Conservation (phyloP, 2,329 filamentous ascomycete species). For the Clonostachys sp. region DNA sequence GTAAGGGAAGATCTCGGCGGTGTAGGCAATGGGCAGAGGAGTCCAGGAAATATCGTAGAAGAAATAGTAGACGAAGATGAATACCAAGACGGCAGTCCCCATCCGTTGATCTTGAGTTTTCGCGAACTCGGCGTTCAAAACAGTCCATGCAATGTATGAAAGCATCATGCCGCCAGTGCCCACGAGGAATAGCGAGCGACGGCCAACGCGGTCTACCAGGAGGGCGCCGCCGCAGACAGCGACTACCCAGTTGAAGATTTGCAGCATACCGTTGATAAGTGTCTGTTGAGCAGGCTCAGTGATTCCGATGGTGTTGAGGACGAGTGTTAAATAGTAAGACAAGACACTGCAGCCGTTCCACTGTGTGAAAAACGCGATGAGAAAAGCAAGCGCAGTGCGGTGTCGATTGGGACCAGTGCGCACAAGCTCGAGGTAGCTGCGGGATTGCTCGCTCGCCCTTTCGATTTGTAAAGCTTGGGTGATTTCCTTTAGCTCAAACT, state of each 20-base stretch:
- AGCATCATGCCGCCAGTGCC: constrained; percentile 26
- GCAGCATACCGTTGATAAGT: constrained; percentile 31
- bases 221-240: constrained; percentile 24
- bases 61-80: constrained; percentile 41
- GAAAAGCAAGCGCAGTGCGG: too few relatives aligned
- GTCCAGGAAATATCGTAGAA: constrained; percentile 41
- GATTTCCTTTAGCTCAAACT: too few relatives aligned
- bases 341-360: too few relatives aligned
- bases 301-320: constrained; percentile 26
- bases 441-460: too few relatives aligned
- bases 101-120: constrained; percentile 17
- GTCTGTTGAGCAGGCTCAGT: constrained; percentile 26
- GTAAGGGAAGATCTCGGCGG: constrained; percentile 31
- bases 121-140: constrained; percentile 22
- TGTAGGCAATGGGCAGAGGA: constrained; percentile 38
- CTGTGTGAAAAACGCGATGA: too few relatives aligned
- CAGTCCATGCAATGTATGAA: constrained; percentile 31
- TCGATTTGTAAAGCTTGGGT: too few relatives aligned
- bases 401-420: too few relatives aligned
- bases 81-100: constrained; percentile 40
- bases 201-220: constrained; percentile 33
- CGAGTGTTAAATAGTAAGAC: constrained; percentile 19
- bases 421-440: too few relatives aligned
- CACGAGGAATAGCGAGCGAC: constrained; percentile 33
- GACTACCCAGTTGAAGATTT: constrained; percentile 31